Conservation (phyloP, 2,329 filamentous ascomycete species). For the Elsinoe arachidis region DNA sequence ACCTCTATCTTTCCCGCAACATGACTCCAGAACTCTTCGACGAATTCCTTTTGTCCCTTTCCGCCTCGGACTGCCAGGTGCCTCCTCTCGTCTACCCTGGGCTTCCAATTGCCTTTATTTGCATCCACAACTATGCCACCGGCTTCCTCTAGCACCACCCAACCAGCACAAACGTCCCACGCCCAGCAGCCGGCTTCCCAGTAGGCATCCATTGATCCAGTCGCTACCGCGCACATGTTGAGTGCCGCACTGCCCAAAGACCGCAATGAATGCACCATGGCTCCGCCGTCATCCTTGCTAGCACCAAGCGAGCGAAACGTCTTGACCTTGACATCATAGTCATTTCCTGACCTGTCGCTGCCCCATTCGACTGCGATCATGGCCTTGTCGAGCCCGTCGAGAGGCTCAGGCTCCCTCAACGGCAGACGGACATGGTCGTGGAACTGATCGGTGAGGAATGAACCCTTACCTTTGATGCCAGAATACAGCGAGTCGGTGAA, state of each 20-base stretch:
- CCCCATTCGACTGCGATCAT: constrained; percentile 70
- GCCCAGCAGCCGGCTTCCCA: constrained; percentile 82
- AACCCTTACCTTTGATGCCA: constrained; percentile 58
- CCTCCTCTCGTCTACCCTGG: constrained; percentile 47
- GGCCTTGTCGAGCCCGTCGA: constrained; percentile 52
- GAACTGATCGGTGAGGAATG: constrained; percentile 38
- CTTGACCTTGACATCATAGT: constrained; percentile 60
- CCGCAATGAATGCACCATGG: constrained; percentile 70
- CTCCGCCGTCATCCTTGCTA: constrained; percentile 52
- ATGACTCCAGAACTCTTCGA: constrained; percentile 42
- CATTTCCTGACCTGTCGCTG: constrained; percentile 53
- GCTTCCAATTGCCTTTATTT: constrained; percentile 63
- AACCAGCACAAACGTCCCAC: constrained; percentile 77
- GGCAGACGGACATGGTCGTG: constrained; percentile 35
- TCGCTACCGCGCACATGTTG: constrained; percentile 64
- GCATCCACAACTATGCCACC: constrained; percentile 64
- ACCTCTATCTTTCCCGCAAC: constrained; percentile 39
- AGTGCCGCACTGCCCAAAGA: constrained; percentile 64
- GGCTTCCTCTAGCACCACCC: constrained; percentile 66
- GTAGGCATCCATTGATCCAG: constrained; percentile 62
- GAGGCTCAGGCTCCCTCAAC: constrained; percentile 40
- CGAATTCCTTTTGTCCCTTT: constrained; percentile 36
- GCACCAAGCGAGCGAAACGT: constrained; percentile 52
- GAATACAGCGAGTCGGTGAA: constrained; percentile 62
- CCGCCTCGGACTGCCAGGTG: constrained; percentile 44